phyloP scores from a whole-genome alignment of 257 asterid genomes.

The Euphrasia confusa region DNA sequence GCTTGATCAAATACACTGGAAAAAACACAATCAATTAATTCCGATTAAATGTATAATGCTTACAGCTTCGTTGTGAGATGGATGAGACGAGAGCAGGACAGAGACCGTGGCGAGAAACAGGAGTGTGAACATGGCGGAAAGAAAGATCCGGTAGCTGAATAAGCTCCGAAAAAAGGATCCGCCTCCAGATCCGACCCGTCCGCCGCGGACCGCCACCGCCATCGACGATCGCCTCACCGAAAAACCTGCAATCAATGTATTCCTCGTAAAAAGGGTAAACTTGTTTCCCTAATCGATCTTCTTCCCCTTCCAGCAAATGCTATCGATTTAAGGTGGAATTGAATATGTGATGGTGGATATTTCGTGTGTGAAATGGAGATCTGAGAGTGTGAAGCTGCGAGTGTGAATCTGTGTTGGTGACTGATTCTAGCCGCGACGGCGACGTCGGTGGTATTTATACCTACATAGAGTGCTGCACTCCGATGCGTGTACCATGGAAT shows the following conservation, averaged over 20 bases:
- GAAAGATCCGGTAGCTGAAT: constrained; percentile 88
- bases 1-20: constrained; percentile 1
- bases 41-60: constrained; percentile 21
- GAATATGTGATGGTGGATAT: constrained; percentile 8
- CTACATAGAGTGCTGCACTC: neutral
- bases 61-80: constrained; percentile 48
- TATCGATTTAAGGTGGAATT: constrained; percentile 4
- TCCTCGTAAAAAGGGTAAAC: neutral
- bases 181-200: constrained; percentile 69
- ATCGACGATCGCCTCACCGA: constrained; percentile 31
- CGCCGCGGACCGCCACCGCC: constrained; percentile 92
- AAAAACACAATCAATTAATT: constrained; percentile 7
- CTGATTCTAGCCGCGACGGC: constrained; percentile 28
- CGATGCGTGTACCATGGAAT: constrained; percentile 1
- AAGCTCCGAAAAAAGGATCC: constrained; percentile 77
- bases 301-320: constrained; percentile 13
- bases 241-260: constrained; percentile 21
- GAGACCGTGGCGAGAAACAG: constrained; percentile 84
- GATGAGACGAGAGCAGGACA: constrained; percentile 74
- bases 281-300: constrained; percentile 16
- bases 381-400: neutral
- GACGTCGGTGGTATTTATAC: constrained; percentile 23
- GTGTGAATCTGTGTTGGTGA: constrained; percentile 1
- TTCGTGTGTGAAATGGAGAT: neutral
- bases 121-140: constrained; percentile 83